Evolutionary conservation across 2,329 filamentous ascomycete species (phyloP).

Genomic region (Calonectria fujianensis): DNA sequence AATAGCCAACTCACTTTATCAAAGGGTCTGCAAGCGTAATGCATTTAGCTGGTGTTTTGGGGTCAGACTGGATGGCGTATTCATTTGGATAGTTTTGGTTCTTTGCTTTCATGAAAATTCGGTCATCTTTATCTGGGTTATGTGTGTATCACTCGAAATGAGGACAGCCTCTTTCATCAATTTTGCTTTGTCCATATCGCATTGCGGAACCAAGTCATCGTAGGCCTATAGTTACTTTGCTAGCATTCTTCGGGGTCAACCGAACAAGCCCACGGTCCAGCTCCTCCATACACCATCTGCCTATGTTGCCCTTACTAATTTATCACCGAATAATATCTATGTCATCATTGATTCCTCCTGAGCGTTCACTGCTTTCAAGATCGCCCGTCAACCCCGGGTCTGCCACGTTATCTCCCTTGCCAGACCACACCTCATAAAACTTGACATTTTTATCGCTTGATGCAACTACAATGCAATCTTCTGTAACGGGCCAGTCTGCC

Average conservation of each 20-base stretch:
- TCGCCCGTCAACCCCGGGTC: slow-evolving; percentile 82
- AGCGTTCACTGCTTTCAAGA: slow-evolving; percentile 88
- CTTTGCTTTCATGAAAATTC: slow-evolving; percentile 17
- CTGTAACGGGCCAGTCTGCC: slow-evolving; percentile 55
- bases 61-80: slow-evolving; percentile 31
- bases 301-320: neutral
- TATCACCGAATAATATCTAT: slow-evolving; percentile 81
- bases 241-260: neutral
- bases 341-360: slow-evolving; percentile 87
- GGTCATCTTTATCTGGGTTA: neutral
- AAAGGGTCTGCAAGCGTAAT: slow-evolving; percentile 43
- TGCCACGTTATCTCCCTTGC: slow-evolving; percentile 71
- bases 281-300: neutral
- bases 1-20: slow-evolving; percentile 66
- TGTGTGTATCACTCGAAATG: neutral
- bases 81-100: slow-evolving; percentile 16
- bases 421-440: slow-evolving; percentile 96
- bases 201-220: neutral
- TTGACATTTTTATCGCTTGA: slow-evolving; percentile 94
- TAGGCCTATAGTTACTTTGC: neutral
- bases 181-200: slow-evolving; percentile 33
- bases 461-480: slow-evolving; percentile 88
- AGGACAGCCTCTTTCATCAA: neutral
- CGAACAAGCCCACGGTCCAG: neutral
- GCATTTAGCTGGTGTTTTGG: slow-evolving; percentile 51